Evolutionary conservation across 352 stramenopile species (phyloP).

Genomic region (Phytophthora rubi): DNA sequence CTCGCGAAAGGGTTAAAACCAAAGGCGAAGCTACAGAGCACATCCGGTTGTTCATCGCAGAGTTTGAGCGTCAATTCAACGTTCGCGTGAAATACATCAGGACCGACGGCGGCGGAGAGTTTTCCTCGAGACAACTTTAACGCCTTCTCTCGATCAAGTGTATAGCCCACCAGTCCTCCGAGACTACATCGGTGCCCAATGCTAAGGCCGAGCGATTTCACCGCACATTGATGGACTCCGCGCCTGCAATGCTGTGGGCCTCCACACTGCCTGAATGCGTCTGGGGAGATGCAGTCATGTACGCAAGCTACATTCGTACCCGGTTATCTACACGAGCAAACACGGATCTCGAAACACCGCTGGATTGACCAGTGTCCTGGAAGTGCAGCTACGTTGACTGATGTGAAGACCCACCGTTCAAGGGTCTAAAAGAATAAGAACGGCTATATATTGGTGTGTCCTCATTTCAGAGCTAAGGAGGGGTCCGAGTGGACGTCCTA

Average conservation of each 20-base stretch:
- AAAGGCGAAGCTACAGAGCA: conserved; percentile 8
- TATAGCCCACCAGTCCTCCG: conserved; percentile 2
- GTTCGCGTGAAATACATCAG: neutral
- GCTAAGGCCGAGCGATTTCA: conserved; percentile 10
- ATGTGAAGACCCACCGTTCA: too few relatives aligned
- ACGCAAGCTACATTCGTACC: conserved; percentile 1
- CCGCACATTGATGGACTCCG: conserved; percentile 9
- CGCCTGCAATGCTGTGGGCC: conserved; percentile 1
- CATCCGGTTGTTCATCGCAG: neutral
- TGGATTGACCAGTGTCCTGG: too few relatives aligned
- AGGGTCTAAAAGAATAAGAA: too few relatives aligned
- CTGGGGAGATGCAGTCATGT: conserved; percentile 1
- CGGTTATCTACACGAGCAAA: neutral
- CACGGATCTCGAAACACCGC: neutral
- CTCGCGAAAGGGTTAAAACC: too few relatives aligned
- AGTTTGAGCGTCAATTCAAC: neutral
- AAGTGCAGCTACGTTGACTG: too few relatives aligned
- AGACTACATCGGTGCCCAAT: conserved; percentile 1
- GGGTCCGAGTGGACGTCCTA: too few relatives aligned
- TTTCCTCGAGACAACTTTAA: neutral
- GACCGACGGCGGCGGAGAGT: conserved; percentile 2
- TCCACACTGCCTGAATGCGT: neutral
- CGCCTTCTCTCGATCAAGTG: neutral
- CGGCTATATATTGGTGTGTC: too few relatives aligned
- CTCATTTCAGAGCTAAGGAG: too few relatives aligned